Conservation (phyloP, 2,329 filamentous ascomycete genomes). For the Aspergillus unguis region DNA sequence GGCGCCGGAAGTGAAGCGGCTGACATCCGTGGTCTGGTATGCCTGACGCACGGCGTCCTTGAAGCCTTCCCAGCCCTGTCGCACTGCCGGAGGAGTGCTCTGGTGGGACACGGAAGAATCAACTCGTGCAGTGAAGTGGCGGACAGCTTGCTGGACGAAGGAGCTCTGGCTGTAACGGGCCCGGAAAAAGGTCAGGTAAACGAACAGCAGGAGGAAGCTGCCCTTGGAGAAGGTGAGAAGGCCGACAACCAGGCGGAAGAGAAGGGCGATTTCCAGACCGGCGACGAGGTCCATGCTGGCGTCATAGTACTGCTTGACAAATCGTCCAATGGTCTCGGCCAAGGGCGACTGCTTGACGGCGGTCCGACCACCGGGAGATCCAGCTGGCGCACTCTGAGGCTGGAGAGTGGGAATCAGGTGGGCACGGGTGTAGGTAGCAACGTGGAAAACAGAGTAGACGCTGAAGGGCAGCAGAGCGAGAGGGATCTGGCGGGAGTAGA, state of each 20-base stretch:
- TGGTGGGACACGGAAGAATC: constrained; percentile 83
- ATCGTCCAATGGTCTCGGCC: constrained; percentile 80
- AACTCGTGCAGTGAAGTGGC: constrained; percentile 67
- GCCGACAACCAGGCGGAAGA: constrained; percentile 75
- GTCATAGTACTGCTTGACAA: constrained; percentile 98
- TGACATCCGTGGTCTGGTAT: constrained; percentile 74
- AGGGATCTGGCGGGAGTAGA: constrained; percentile 83
- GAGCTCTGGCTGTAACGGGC: constrained; percentile 84
- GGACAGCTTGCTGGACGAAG: constrained; percentile 84
- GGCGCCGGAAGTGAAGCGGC: constrained; percentile 63
- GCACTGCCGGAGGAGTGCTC: constrained; percentile 74
- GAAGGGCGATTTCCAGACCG: constrained; percentile 79
- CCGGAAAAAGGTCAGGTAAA: constrained; percentile 92
- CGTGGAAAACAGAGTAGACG: constrained; percentile 98
- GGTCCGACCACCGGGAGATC: constrained; percentile 53
- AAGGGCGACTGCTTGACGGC: constrained; percentile 57
- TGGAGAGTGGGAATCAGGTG: constrained; percentile 86
- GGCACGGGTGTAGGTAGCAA: constrained; percentile 91
- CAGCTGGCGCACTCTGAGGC: constrained; percentile 57
- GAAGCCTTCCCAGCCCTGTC: constrained; percentile 74
- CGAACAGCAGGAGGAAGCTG: constrained; percentile 78
- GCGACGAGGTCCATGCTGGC: constrained; percentile 91
- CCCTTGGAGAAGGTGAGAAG: constrained; percentile 85
- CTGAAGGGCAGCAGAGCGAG: constrained; percentile 89
- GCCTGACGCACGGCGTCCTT: constrained; percentile 72